phyloP scores from a whole-genome alignment of 2,329 filamentous ascomycete species.

The Penicillium verrucosum region DNA sequence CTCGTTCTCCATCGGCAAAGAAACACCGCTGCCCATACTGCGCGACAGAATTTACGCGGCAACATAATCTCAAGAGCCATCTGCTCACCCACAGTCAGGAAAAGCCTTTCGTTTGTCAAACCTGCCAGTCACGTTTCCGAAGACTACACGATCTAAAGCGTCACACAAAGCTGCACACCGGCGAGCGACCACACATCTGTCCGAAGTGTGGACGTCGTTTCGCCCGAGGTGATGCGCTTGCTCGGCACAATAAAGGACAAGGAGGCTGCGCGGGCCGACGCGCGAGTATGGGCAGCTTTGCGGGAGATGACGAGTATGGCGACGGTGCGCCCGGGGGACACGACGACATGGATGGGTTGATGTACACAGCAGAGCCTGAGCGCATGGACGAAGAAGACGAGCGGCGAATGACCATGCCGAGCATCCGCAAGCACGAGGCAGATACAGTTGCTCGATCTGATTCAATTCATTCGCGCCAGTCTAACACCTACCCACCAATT shows the following conservation, averaged over 20 bases:
- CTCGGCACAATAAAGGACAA: conserved; percentile 90
- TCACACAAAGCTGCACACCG: conserved; percentile 93
- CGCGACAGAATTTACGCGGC: conserved; percentile 91
- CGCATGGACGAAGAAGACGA: conserved; percentile 51
- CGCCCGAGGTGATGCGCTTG: conserved; percentile 89
- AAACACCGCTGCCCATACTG: conserved; percentile 97
- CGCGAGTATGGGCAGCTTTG: conserved; percentile 79
- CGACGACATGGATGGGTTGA: conserved; percentile 63
- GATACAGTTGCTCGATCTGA: conserved; percentile 48
- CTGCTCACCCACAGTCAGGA: conserved; percentile 96
- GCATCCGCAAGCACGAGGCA: conserved; percentile 69
- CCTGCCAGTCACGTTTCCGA: conserved; percentile 89
- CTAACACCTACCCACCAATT: conserved; percentile 74
- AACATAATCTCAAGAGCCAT: conserved; percentile 97
- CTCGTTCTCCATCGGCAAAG: conserved; percentile 72
- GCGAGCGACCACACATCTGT: conserved; percentile 91
- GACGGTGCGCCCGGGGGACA: conserved; percentile 41
- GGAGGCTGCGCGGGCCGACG: conserved; percentile 91
- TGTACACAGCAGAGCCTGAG: conserved; percentile 53
- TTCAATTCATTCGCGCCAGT: conserved; percentile 61
- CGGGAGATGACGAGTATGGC: conserved; percentile 68
- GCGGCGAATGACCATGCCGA: conserved; percentile 55
- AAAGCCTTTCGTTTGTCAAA: conserved; percentile 91
- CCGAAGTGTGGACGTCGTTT: conserved; percentile 93
- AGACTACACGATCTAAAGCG: conserved; percentile 92